Conservation (phyloP, 257 asterid genomes). For the Nicotiana tabacum region DNA sequence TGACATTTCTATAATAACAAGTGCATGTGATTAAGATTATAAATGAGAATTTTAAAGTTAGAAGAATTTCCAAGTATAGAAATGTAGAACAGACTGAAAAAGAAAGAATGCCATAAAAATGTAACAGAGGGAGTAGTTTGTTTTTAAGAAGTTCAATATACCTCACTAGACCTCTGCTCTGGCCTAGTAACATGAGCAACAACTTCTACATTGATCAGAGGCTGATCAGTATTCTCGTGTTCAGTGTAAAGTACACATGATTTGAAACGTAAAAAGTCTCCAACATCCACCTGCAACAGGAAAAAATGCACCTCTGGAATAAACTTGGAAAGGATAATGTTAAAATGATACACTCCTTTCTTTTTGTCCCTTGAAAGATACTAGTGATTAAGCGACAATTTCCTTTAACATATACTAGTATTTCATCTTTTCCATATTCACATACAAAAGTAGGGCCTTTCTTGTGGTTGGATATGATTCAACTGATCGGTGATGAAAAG, state of each 20-base stretch:
- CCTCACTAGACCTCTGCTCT: constrained; percentile 91
- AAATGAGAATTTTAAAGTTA: not conserved
- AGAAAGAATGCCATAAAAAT: not conserved
- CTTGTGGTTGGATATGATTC: not conserved
- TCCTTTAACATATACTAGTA: not conserved
- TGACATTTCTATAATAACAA: not conserved
- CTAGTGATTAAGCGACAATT: not conserved
- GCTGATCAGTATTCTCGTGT: constrained; percentile 55
- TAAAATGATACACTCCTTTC: not conserved
- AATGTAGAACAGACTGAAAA: not conserved
- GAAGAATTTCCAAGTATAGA: not conserved
- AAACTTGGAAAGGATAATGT: not conserved
- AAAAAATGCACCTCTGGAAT: not conserved
- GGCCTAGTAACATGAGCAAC: constrained; percentile 97
- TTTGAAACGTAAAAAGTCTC: constrained; percentile 87
- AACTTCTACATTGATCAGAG: constrained; percentile 76
- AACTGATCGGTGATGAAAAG: not conserved
- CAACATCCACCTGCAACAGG: constrained; percentile 83
- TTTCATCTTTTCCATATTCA: not conserved
- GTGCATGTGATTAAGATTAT: not conserved
- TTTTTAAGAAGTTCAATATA: constrained; percentile 21
- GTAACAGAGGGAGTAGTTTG: not conserved
- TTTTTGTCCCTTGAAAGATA: not conserved
- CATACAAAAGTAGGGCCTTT: not conserved
- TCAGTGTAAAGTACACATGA: constrained; percentile 87